phyloP scores from a whole-genome alignment of 495 filamentous ascomycete genomes.

The Hyphodiscus hymeniophilus region DNA sequence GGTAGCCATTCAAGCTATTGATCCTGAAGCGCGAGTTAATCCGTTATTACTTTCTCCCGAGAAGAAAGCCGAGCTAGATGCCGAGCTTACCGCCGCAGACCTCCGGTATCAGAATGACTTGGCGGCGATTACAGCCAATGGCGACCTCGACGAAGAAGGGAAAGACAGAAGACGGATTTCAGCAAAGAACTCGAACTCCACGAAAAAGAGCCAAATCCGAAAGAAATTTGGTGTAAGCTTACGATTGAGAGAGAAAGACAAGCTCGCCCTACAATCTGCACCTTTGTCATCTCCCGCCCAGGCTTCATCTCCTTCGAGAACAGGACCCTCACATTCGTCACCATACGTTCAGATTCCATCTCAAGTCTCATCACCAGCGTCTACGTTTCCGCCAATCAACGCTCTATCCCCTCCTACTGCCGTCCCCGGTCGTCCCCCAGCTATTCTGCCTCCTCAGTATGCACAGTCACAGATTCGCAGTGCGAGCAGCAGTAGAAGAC shows the following conservation, averaged over 20 bases:
- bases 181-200: slow-evolving; percentile 16
- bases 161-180: not conserved
- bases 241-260: slow-evolving; percentile 17
- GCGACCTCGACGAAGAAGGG: not conserved
- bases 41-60: slow-evolving; percentile 16
- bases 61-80: slow-evolving; percentile 7
- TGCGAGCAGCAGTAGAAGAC: not conserved
- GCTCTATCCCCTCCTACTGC: not conserved
- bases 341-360: not conserved
- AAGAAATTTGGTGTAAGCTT: slow-evolving; percentile 18
- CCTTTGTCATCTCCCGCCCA: not conserved
- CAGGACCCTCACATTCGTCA: no score
- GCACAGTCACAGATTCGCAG: no score
- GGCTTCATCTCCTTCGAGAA: not conserved
- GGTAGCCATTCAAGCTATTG: not conserved
- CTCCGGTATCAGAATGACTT: slow-evolving; percentile 1
- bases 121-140: not conserved
- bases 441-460: no score
- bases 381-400: slow-evolving; percentile 7
- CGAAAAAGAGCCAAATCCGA: slow-evolving; percentile 17
- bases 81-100: slow-evolving; percentile 9
- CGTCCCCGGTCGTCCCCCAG: not conserved
- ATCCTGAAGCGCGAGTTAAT: not conserved
- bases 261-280: slow-evolving; percentile 4
- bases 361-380: not conserved